phyloP scores from a whole-genome alignment of 768 basidiomycete genomes.

The Suillus fuscotomentosus region DNA sequence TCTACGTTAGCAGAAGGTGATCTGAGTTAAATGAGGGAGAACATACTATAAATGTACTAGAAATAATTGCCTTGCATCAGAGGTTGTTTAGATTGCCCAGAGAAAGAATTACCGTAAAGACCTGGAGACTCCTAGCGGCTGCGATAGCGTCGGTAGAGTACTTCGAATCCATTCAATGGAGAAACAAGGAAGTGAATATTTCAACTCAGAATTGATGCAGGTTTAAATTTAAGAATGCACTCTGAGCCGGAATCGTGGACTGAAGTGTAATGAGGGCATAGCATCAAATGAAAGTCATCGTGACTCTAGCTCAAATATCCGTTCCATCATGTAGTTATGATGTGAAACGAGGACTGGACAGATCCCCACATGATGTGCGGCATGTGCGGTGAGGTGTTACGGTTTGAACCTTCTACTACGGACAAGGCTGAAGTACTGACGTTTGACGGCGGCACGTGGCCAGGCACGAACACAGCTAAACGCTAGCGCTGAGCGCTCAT shows the following conservation, averaged over 20 bases:
- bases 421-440: too few relatives aligned
- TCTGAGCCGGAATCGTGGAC: neutral
- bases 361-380: too few relatives aligned
- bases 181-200: neutral
- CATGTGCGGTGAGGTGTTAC: too few relatives aligned
- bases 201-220: neutral
- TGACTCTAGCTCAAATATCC: neutral
- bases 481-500: too few relatives aligned
- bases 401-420: too few relatives aligned
- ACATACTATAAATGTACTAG: neutral
- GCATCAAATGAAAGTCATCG: neutral
- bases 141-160: neutral
- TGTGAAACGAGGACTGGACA: neutral
- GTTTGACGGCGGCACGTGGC: too few relatives aligned
- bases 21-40: neutral
- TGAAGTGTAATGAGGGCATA: neutral
- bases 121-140: constrained; percentile 3
- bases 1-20: neutral
- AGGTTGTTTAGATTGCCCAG: neutral
- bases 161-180: neutral
- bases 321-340: neutral
- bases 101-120: neutral
- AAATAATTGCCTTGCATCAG: neutral
- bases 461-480: too few relatives aligned
- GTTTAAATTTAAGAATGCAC: neutral